These are phyloP conservation scores for Rhynchosporium graminicola DNA, from an alignment of 2,329 filamentous ascomycete genomes.

Conservation along the genomic window DNA sequence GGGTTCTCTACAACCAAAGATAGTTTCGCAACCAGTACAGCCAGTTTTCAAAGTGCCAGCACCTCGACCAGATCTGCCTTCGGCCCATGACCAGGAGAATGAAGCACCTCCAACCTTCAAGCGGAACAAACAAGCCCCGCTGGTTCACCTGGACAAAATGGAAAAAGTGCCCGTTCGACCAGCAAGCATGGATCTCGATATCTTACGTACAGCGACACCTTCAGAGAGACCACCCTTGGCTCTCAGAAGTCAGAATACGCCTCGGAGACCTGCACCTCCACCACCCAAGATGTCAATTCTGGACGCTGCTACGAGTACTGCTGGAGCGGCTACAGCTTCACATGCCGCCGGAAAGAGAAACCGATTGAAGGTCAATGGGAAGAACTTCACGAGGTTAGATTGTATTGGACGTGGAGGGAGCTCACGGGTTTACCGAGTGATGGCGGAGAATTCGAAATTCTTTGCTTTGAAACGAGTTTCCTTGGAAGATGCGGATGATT, in stretches of 20 bases:
- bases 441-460: conserved; percentile 94
- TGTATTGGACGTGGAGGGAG: conserved; percentile 91
- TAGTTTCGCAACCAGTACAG: conserved; percentile 46
- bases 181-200: conserved; percentile 47
- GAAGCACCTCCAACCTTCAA: conserved; percentile 71
- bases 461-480: conserved; percentile 93
- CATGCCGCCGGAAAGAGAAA: conserved; percentile 72
- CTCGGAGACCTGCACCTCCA: conserved; percentile 73
- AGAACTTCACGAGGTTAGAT: conserved; percentile 85
- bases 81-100: conserved; percentile 81
- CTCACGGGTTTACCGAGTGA: conserved; percentile 92
- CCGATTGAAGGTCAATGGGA: conserved; percentile 85
- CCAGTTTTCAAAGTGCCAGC: conserved; percentile 61
- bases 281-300: conserved; percentile 96
- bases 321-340: conserved; percentile 74
- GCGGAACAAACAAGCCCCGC: conserved; percentile 41
- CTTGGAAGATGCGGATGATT: conserved; percentile 84
- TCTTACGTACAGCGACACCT: conserved; percentile 45
- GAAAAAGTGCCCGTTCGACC: conserved; percentile 56
- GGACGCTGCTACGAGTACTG: conserved; percentile 84
- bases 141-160: conserved; percentile 36
- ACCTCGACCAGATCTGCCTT: conserved; percentile 58
- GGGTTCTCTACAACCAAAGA: conserved; percentile 45
- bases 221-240: conserved; percentile 59
- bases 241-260: conserved; percentile 64